Percentiles rank a stretch among this genome's conserved stretches.
Evolutionary conservation across 164 flowering plant genomes (phyloP).

Genomic region (Aristolochia fimbriata): DNA sequence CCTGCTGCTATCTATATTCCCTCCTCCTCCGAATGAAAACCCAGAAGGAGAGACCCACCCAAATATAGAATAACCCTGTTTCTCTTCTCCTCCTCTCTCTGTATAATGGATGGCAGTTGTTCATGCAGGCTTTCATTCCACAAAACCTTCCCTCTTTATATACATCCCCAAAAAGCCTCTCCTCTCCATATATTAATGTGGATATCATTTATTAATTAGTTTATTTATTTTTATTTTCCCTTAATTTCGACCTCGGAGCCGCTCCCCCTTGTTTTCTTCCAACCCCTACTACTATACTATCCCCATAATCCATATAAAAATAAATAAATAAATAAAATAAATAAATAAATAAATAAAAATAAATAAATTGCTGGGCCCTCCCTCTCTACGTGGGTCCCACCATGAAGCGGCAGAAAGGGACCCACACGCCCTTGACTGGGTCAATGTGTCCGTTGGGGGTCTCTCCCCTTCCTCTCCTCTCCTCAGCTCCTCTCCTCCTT

Average conservation of each 20-base stretch:
- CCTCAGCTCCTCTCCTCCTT: no score
- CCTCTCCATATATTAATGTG: no score
- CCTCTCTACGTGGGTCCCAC: no score
- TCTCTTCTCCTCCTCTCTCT: conserved; percentile 7
- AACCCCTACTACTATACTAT: no score
- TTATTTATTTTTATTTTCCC: background rate
- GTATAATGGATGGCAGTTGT: conserved; percentile 4
- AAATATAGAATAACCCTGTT: background rate
- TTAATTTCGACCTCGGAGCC: background rate
- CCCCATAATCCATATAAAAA: background rate
- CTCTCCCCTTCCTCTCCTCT: no score
- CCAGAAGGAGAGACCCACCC: background rate
- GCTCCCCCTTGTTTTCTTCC: conserved; percentile 4
- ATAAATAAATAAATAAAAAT: no score
- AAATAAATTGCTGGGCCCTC: background rate
- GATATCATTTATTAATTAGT: background rate
- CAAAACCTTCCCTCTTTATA: background rate
- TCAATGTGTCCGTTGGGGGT: no score
- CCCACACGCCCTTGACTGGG: no score
- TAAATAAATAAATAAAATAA: no score
- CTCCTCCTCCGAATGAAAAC: background rate
- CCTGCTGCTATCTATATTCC: no score
- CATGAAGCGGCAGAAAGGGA: no score
- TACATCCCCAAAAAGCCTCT: background rate
- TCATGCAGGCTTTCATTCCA: conserved; percentile 1